Evolutionary conservation across 176 grass and related monocot genomes (phyloP).

Genomic region (Cocos nucifera): DNA sequence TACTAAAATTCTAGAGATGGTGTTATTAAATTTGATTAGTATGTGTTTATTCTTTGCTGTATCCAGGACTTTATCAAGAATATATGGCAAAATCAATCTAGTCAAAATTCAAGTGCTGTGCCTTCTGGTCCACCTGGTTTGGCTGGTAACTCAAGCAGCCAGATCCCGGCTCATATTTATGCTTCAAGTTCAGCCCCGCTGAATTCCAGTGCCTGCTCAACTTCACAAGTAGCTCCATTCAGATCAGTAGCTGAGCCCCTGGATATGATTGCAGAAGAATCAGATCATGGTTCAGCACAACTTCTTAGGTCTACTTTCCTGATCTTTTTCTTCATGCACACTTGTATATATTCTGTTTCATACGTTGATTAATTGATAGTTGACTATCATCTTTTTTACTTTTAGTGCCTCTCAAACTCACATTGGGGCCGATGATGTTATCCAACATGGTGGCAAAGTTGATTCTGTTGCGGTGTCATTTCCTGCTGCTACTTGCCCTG

Average conservation of each 20-base stretch:
- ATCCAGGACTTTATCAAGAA: constrained; percentile 73
- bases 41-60: constrained; percentile 1
- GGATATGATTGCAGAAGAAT: constrained; percentile 50
- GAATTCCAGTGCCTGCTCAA: constrained; percentile 28
- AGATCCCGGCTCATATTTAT: constrained; percentile 41
- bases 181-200: constrained; percentile 46
- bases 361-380: too few relatives aligned
- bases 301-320: constrained; percentile 33
- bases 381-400: constrained; percentile 12
- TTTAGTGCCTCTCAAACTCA: constrained; percentile 41
- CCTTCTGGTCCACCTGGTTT: constrained; percentile 30
- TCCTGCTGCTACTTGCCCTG: constrained; percentile 38
- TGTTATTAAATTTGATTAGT: too few relatives aligned
- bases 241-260: constrained; percentile 37
- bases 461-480: constrained; percentile 37
- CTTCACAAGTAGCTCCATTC: constrained; percentile 41
- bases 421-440: constrained; percentile 33
- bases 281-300: constrained; percentile 37
- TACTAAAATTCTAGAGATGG: too few relatives aligned
- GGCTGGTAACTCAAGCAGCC: constrained; percentile 23
- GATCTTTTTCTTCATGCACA: background rate
- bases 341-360: too few relatives aligned
- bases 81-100: constrained; percentile 72
- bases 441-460: constrained; percentile 35
- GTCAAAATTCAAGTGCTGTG: constrained; percentile 53